Conservation (phyloP, 1,284 basidiomycete genomes). For the Naganishia liquefaciens region DNA sequence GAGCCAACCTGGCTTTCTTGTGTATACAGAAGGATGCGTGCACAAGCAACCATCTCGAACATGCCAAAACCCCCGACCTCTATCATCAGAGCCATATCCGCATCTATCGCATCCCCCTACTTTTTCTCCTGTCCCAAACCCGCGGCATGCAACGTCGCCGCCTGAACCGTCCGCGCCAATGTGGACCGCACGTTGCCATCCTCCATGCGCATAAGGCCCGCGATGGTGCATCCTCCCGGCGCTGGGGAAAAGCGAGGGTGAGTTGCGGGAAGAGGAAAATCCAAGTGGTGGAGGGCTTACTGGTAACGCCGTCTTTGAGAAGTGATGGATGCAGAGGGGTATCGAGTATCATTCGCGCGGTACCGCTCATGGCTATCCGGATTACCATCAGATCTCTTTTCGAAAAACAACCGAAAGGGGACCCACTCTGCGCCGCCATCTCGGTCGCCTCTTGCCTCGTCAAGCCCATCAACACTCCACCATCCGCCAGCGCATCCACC, state of each 20-base stretch:
- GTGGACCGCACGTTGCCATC: slow-evolving; percentile 92
- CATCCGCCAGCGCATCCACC: slow-evolving; percentile 97
- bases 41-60: no score
- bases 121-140: slow-evolving; percentile 53
- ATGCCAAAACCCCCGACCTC: no score
- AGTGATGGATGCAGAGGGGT: slow-evolving; percentile 88
- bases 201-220: slow-evolving; percentile 89
- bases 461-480: slow-evolving; percentile 99
- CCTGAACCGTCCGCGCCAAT: slow-evolving; percentile 91
- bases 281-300: slow-evolving; percentile 57
- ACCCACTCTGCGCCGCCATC: slow-evolving; percentile 89
- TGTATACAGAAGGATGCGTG: no score
- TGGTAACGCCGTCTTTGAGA: slow-evolving; percentile 96
- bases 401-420: not conserved
- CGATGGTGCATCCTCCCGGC: slow-evolving; percentile 97
- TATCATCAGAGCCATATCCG: no score
- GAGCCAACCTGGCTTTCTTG: no score
- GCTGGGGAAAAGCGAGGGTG: slow-evolving; percentile 59
- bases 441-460: slow-evolving; percentile 92
- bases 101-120: no score
- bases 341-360: slow-evolving; percentile 92
- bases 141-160: slow-evolving; percentile 73
- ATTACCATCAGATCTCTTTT: not conserved
- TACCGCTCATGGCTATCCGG: slow-evolving; percentile 84
- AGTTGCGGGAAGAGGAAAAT: not conserved